Evolutionary conservation across 306 rosid species (phyloP).

Genomic region (Gillenia trifoliata): DNA sequence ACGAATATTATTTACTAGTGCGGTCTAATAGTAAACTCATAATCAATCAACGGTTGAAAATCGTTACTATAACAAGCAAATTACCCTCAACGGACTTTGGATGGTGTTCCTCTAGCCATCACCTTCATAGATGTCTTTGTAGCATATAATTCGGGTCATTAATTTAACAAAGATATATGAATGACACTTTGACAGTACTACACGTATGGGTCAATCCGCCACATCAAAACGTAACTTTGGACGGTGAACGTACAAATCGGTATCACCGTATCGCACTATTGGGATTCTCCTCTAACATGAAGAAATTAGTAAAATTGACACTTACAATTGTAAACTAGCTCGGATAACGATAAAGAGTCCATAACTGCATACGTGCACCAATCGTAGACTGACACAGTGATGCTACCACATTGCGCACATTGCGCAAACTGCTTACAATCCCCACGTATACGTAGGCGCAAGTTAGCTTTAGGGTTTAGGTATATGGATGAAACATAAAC

Average conservation of each 20-base stretch:
- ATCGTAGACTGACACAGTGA: conserved; percentile 24
- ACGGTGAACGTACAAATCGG: conserved; percentile 31
- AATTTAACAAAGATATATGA: conserved; percentile 2
- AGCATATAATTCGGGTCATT: background rate
- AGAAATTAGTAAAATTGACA: background rate
- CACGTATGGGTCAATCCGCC: conserved; percentile 32
- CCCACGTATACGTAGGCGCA: background rate
- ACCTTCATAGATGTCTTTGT: background rate
- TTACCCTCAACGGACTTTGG: background rate
- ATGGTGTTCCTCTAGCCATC: background rate
- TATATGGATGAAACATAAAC: background rate
- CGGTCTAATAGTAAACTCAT: background rate
- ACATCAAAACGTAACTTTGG: conserved; percentile 43
- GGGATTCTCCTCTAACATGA: conserved; percentile 31
- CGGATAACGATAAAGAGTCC: background rate
- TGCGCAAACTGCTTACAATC: background rate
- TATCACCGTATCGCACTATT: conserved; percentile 24
- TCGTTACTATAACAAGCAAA: background rate
- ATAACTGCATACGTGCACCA: conserved; percentile 19
- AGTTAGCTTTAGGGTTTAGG: background rate
- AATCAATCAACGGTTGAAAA: background rate
- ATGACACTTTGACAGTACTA: conserved; percentile 32
- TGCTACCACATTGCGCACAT: background rate
- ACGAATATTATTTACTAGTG: background rate
- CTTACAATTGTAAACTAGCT: background rate